These are phyloP conservation scores for Syncephalastrum monosporum DNA, from an alignment of 371 early-diverging fungal species.

Conservation along the genomic window DNA sequence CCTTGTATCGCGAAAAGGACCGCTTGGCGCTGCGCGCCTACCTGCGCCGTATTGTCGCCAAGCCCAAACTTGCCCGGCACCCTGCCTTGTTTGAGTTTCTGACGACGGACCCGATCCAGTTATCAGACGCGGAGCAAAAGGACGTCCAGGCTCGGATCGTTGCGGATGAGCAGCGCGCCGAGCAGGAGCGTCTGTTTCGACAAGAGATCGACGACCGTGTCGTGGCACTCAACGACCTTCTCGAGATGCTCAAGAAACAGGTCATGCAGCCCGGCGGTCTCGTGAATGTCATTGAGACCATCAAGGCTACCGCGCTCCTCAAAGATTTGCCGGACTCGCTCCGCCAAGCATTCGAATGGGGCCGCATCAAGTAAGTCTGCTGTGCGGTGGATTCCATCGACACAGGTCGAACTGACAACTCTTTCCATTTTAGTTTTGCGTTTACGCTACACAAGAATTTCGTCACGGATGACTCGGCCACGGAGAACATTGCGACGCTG, in stretches of 20 bases:
- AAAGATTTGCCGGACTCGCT: conserved; percentile 49
- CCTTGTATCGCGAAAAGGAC: conserved; percentile 51
- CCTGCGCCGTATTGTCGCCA: conserved; percentile 39
- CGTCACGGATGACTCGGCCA: conserved; percentile 57
- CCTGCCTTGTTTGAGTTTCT: conserved; percentile 43
- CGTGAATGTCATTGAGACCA: conserved; percentile 30
- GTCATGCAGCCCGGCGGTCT: conserved; percentile 57
- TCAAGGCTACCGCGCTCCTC: conserved; percentile 44
- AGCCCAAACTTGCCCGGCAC: conserved; percentile 39
- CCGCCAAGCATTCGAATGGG: conserved; percentile 62
- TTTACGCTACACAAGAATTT: conserved; percentile 61
- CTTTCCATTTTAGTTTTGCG: conserved; percentile 47
- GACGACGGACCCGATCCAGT: conserved; percentile 39
- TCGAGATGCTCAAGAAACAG: conserved; percentile 53
- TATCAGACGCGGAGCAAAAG: conserved; percentile 38
- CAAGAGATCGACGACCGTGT: conserved; percentile 53
- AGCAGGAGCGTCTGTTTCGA: conserved; percentile 48
- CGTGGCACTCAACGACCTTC: conserved; percentile 47
- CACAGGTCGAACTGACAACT: not conserved
- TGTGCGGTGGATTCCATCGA: too few relatives aligned
- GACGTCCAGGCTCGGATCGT: conserved; percentile 41
- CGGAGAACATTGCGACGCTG: conserved; percentile 52
- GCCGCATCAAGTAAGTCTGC: conserved; percentile 47
- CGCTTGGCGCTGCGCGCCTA: conserved; percentile 52
- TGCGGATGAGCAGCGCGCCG: conserved; percentile 42